Evolutionary conservation across 306 rosid genomes (phyloP), one percentile per base, ranked within the genome.

Genomic region (Castanospermum australe): DNA sequence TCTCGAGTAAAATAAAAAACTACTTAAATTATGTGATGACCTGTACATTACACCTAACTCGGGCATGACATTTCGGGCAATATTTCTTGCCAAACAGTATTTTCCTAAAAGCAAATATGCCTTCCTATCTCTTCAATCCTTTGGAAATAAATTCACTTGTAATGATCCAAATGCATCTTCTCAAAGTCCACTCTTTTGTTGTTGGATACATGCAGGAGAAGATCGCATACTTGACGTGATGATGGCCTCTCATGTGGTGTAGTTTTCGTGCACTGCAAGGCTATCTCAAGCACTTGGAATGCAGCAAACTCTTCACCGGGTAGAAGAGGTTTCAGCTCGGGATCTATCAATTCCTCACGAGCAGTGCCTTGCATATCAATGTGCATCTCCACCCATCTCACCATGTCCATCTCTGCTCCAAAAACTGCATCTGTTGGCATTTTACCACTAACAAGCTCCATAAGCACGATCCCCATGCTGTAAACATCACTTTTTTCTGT

Each of bases 401-500:
- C 99, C 94, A 95, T 91, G 89, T 91, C 92, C 87, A 95, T 82
- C 5, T 84, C 93, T 84, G 47, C 84, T 4, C 97, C 87, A 47
- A 93, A 95, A 9, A 60, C 75, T 25, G 70, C 86, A 71, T 91
- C 94, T 0, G 92, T 95, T 1, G 99, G 99, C 90, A 83, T 81
- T 72, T 82, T 95, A 14, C 99, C 99, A 36, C 91, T 90, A 9
- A 91, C 92, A 47, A 95, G 91, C 83, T 95, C 99, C 90, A 95
- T 93, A 4, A 95, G 82, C 82, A 91, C 97, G 60, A 93, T 90
- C 1, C 99, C 99, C 90, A 93, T 75, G 92, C 99, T 93, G 86
- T 95, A 95, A 33, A 93, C 90, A 70, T 95, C 99, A 44, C 96
- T 87, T 74, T 93, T 95, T 64, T 91, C 99, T 4, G 98, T 87